Percentiles rank a stretch among this genome's conserved stretches.
These are phyloP conservation scores for Aspergillus sergii DNA, from an alignment of 2,329 filamentous ascomycete genomes.

Conservation along the genomic window DNA sequence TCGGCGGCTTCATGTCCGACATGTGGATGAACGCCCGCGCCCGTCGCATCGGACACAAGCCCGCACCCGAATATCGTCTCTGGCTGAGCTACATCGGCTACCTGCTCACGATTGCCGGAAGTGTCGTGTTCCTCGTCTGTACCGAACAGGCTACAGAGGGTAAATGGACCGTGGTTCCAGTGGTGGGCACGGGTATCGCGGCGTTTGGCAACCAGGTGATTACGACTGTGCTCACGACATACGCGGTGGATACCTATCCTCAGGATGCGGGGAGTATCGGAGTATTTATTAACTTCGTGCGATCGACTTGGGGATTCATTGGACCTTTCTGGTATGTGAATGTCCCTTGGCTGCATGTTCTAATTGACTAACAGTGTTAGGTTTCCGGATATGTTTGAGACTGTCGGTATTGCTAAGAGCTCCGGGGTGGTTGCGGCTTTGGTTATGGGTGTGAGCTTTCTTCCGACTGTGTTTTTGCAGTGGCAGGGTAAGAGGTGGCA, in stretches of 20 bases:
- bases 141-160: constrained; percentile 47
- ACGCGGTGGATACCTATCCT: constrained; percentile 59
- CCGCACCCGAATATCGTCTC: constrained; percentile 56
- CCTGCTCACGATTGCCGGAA: constrained; percentile 53
- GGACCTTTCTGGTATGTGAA: constrained; percentile 37
- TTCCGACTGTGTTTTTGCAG: constrained; percentile 32
- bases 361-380: constrained; percentile 18
- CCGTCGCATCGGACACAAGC: constrained; percentile 37
- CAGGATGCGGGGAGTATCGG: constrained; percentile 59
- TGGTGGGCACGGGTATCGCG: constrained; percentile 57
- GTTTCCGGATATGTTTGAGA: constrained; percentile 37
- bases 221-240: constrained; percentile 64
- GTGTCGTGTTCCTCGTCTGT: constrained; percentile 60
- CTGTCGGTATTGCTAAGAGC: constrained; percentile 32
- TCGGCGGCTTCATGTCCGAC: constrained; percentile 59
- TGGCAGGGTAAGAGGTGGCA: constrained; percentile 40
- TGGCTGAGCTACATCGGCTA: constrained; percentile 61
- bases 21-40: constrained; percentile 56
- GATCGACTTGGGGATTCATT: constrained; percentile 42
- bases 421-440: constrained; percentile 30
- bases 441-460: constrained; percentile 31
- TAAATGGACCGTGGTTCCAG: constrained; percentile 58
- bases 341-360: too few relatives aligned
- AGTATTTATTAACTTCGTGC: constrained; percentile 61
- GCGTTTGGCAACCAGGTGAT: constrained; percentile 64